phyloP scores from a whole-genome alignment of 2,329 filamentous ascomycete species.

The Diaporthe helianthi region DNA sequence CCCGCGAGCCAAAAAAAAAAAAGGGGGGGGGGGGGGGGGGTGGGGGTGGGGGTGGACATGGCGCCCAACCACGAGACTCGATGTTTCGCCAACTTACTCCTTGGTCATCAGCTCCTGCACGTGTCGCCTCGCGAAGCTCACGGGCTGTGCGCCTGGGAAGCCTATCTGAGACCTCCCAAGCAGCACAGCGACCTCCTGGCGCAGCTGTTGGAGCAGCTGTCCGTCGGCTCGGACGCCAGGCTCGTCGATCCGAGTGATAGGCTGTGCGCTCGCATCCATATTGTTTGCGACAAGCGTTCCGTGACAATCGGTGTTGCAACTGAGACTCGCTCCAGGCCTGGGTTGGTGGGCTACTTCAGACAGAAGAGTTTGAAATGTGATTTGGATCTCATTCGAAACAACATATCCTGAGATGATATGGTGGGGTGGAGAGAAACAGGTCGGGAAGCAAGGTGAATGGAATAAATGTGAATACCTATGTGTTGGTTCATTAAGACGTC shows the following conservation, averaged over 20 bases:
- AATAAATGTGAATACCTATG: not conserved
- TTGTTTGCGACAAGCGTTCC: constrained; percentile 20
- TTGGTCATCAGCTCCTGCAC: constrained; percentile 79
- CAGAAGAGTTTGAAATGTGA: constrained; percentile 6
- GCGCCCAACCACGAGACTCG: not conserved
- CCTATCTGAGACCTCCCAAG: constrained; percentile 71
- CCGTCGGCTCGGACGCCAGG: constrained; percentile 71
- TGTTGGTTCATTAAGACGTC: not conserved
- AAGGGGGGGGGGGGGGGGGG: too few species aligned
- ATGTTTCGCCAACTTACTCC: constrained; percentile 62
- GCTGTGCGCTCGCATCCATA: constrained; percentile 39
- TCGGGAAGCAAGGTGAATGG: not conserved
- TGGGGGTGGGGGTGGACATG: too few species aligned
- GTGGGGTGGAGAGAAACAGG: not conserved
- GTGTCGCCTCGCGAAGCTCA: constrained; percentile 86
- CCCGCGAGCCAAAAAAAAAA: too few species aligned
- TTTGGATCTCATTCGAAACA: not conserved
- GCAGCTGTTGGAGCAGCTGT: constrained; percentile 67
- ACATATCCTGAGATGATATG: constrained; percentile 16
- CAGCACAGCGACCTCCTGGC: constrained; percentile 75
- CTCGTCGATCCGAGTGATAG: constrained; percentile 60
- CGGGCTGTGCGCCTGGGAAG: constrained; percentile 93
- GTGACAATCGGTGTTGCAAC: constrained; percentile 11
- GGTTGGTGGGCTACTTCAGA: constrained; percentile 13
- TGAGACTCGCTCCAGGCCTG: not conserved